Percentiles rank a stretch among this genome's conserved stretches.
phyloP scores from a whole-genome alignment of 2,329 filamentous ascomycete genomes.

The Epichloe brachyelytri region DNA sequence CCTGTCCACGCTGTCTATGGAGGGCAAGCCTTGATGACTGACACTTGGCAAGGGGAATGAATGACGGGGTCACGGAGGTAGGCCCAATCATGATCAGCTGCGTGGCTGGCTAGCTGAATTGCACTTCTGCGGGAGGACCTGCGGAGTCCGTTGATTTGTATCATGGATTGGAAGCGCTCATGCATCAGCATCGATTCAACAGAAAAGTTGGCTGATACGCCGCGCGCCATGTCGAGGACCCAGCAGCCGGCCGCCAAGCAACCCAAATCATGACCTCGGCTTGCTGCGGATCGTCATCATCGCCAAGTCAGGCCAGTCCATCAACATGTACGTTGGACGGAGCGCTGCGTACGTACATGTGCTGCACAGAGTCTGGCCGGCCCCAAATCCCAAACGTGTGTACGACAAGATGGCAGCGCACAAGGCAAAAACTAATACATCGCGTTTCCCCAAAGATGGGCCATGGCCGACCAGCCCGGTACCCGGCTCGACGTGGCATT shows the following conservation, averaged over 20 bases:
- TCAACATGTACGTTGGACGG: background rate
- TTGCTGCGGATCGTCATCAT: background rate
- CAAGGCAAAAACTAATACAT: background rate
- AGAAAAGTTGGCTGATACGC: background rate
- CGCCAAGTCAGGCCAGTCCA: background rate
- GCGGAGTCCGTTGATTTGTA: background rate
- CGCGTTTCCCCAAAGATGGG: no score
- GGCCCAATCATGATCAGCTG: background rate
- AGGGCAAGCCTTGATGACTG: no score
- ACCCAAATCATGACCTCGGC: background rate
- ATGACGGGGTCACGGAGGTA: background rate
- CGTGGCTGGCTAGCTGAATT: background rate
- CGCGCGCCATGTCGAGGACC: background rate
- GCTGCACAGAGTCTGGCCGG: background rate
- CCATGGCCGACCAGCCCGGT: no score
- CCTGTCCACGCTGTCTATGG: no score
- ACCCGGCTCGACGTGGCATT: no score
- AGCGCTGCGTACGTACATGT: background rate
- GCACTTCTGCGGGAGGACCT: slow-evolving; percentile 2
- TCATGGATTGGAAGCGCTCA: background rate
- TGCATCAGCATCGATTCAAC: background rate
- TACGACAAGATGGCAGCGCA: background rate
- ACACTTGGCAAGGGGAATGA: background rate
- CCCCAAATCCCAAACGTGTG: background rate
- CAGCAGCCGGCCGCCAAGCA: no score